A percentile compares a stretch with the other conserved stretches of the same genome.
These are phyloP conservation scores for Neonectria magnoliae DNA, from an alignment of 2,329 filamentous ascomycete genomes.

Conservation along the genomic window DNA sequence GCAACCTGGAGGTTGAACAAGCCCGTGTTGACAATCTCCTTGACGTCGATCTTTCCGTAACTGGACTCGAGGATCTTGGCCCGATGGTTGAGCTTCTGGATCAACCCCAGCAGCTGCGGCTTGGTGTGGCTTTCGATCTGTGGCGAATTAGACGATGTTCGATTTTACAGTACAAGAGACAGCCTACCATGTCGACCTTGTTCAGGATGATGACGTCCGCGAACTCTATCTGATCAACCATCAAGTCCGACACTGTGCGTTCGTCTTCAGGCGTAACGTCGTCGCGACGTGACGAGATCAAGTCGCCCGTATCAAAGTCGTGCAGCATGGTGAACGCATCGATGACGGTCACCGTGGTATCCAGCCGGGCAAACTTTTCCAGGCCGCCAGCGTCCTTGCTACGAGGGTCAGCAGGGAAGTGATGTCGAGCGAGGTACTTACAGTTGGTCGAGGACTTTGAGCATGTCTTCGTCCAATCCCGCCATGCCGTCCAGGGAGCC, in stretches of 20 bases:
- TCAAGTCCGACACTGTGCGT: slow-evolving; percentile 77
- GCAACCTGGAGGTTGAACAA: slow-evolving; percentile 73
- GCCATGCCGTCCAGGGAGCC: slow-evolving; percentile 43
- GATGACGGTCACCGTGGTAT: slow-evolving; percentile 78
- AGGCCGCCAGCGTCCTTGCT: slow-evolving; percentile 69
- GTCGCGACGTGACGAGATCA: slow-evolving; percentile 71
- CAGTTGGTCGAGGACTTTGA: slow-evolving; percentile 50
- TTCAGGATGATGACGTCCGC: slow-evolving; percentile 78
- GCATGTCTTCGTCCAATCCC: slow-evolving; percentile 48
- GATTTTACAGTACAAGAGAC: too few species aligned
- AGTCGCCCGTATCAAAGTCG: slow-evolving; percentile 76
- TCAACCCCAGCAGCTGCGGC: slow-evolving; percentile 59
- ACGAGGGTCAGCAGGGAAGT: background rate
- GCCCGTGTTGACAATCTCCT: slow-evolving; percentile 71
- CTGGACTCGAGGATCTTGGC: slow-evolving; percentile 71
- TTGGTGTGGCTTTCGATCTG: slow-evolving; percentile 54
- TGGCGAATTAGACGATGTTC: background rate
- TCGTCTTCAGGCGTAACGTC: slow-evolving; percentile 75
- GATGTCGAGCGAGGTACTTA: slow-evolving; percentile 26
- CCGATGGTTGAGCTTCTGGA: slow-evolving; percentile 71
- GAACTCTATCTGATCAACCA: slow-evolving; percentile 83
- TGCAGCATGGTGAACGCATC: slow-evolving; percentile 78
- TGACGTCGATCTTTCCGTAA: slow-evolving; percentile 68
- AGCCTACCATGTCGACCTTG: slow-evolving; percentile 70
- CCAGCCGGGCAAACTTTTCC: slow-evolving; percentile 71